Base-by-base conservation (phyloP, 2,329 filamentous ascomycete genomes). In the Rhytidhysteron rufulum region DNA sequence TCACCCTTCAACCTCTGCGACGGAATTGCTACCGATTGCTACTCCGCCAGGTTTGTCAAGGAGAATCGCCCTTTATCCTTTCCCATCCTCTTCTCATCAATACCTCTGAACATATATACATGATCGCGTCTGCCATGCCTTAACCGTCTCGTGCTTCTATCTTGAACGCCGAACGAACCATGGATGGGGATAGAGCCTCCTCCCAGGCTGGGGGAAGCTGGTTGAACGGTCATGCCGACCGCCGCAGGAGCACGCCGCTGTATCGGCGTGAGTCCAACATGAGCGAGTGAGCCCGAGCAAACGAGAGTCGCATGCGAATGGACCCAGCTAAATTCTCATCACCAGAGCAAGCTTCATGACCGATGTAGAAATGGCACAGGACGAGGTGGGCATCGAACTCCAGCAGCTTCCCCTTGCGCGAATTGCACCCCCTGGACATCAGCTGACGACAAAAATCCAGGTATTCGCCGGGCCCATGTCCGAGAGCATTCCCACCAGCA, bases 291-390 rank as follows among this genome's bases (percentile, higher is more conserved):
- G 69, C 65, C 53, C 40, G 15, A 10, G 16, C n/a, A 41, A 13
- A 42, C 45, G 42, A 5, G 15, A 10, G 45, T 32, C 49, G 54
- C 40, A 57, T 42, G 38, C 10, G 25, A 34, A 17, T 30, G 39
- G 17, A 16, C 8, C 31, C 17, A 15, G 16, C 17, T 15, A 7
- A 33, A 37, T 27, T n/a, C 24, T 31, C 4, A 22, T 35, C 39
- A 17, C 17, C 43, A 77, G 72, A 51, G 67, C 83, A 25, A 95
- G 88, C 67, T 83, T 96, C 53, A 84, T 95, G 54, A 88, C 88
- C 51, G 88, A 95, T 66, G 90, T 97, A n/a, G 91, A 96, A 64
- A 97, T 98, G 93, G 91, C 93, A 16, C 88, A 94, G 37, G 88
- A 95, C 63, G 91, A 97, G 79, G 87, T 93, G 60, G 39, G 67